Evolutionary conservation across 495 filamentous ascomycete species (phyloP), one percentile per base, ranked within the genome.

Genomic region (Clavariopsis aquatica): DNA sequence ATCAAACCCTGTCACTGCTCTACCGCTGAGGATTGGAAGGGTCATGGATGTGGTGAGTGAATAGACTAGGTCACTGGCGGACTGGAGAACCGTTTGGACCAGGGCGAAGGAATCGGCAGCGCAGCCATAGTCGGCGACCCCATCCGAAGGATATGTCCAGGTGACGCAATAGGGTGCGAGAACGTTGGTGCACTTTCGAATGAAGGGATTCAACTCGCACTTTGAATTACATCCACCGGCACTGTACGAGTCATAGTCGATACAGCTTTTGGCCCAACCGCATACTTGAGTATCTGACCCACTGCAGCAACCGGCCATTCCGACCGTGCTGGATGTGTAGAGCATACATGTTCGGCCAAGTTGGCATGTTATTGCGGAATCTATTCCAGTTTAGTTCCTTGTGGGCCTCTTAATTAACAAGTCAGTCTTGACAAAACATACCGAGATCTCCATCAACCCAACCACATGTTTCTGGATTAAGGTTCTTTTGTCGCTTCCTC

Each of bases 241-340:
- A 15, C 4, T 41, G n/a, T 49, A 52, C 7, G 23, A 29, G 5
- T 49, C 38, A 20, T 62, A 69, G 62, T 71, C 62, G 24, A 71
- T 28, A 46, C 69, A 71, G 23, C 41, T 62, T 10, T 64, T 64
- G 10, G 47, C 62, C 65, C 65, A 71, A 17, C 52, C 65, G 52
- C 69, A 71, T 9, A 53, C 45, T 47, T 71, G 69, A 22, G 46
- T 58, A 45, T 71, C 65, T 23, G 41, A 60, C 1, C 38, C 65
- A 17, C 45, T 27, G 24, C 69, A 71, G 47, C 69, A 71, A 28
- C 69, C 65, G 10, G 61, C 69, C 61, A 68, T 68, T 15, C 69
- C 69, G 23, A 59, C 26, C 24, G 8, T 27, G 36, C 26, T 27
- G 26, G 51, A 22, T 1, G 61, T 59, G 52, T 62, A 65, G 1